Evolutionary conservation across 2,329 filamentous ascomycete species (phyloP).

Genomic region (Arthrocladium fulminans): DNA sequence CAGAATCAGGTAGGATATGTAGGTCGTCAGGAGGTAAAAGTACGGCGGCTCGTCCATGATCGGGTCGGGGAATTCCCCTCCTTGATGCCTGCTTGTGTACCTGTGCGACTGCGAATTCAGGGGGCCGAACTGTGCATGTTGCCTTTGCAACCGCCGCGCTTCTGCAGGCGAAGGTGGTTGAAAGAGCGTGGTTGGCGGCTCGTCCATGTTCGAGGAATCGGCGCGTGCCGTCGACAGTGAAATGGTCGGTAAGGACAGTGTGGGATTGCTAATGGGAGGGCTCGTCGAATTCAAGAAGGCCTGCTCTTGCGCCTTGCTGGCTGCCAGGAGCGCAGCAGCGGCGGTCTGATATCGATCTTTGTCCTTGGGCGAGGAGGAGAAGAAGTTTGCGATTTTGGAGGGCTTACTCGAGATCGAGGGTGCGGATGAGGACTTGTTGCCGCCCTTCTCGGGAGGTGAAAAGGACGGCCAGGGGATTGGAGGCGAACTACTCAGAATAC

Average conservation of each 20-base stretch:
- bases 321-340: slow-evolving; percentile 55
- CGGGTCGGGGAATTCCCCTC: slow-evolving; percentile 68
- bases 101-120: slow-evolving; percentile 70
- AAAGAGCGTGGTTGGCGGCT: slow-evolving; percentile 71
- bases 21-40: slow-evolving; percentile 93
- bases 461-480: slow-evolving; percentile 40
- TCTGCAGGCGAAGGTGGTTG: slow-evolving; percentile 81
- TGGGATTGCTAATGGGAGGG: slow-evolving; percentile 59
- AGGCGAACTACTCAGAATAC: slow-evolving; percentile 47
- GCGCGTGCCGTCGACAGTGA: slow-evolving; percentile 79
- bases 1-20: slow-evolving; percentile 93
- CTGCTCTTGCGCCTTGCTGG: slow-evolving; percentile 51
- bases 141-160: slow-evolving; percentile 61
- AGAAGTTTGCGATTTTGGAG: slow-evolving; percentile 73
- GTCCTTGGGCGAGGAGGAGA: slow-evolving; percentile 68
- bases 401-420: slow-evolving; percentile 51
- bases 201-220: slow-evolving; percentile 64
- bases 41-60: slow-evolving; percentile 93
- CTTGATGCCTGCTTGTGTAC: slow-evolving; percentile 81
- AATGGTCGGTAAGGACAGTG: slow-evolving; percentile 76
- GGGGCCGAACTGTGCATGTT: slow-evolving; percentile 86
- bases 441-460: slow-evolving; percentile 45
- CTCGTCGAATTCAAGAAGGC: slow-evolving; percentile 52
- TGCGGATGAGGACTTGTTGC: slow-evolving; percentile 29
- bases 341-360: slow-evolving; percentile 50